A percentile compares a stretch with the other conserved stretches of the same genome.
Evolutionary conservation across 2,329 filamentous ascomycete species (phyloP).

Genomic region (Ilyonectria mors-panacis): DNA sequence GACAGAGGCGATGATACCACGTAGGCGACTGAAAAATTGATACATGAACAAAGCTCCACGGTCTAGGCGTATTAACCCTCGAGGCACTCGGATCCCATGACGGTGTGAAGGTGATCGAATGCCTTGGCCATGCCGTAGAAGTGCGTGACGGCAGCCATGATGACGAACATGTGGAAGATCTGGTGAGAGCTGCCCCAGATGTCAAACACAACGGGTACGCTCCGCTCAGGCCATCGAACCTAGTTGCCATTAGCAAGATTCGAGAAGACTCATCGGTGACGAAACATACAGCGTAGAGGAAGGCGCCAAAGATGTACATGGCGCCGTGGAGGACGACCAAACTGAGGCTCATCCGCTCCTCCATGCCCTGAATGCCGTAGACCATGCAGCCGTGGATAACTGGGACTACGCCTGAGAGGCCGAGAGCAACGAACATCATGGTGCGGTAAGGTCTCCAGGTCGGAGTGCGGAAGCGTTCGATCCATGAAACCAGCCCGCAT

Average conservation of each 20-base stretch:
- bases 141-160: constrained; percentile 86
- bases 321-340: constrained; percentile 86
- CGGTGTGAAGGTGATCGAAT: constrained; percentile 86
- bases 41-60: background rate
- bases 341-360: constrained; percentile 81
- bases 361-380: constrained; percentile 77
- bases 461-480: constrained; percentile 88
- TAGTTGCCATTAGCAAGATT: constrained; percentile 49
- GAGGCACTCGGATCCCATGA: constrained; percentile 67
- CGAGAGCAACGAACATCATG: constrained; percentile 90
- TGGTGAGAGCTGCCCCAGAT: constrained; percentile 96
- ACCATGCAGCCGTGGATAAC: constrained; percentile 81
- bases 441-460: constrained; percentile 88
- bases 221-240: constrained; percentile 87
- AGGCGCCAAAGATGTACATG: constrained; percentile 89
- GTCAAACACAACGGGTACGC: constrained; percentile 84
- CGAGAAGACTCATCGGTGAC: background rate
- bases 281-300: constrained; percentile 82
- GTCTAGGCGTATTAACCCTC: constrained; percentile 28
- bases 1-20: constrained; percentile 49
- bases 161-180: constrained; percentile 92
- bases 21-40: constrained; percentile 15
- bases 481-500: constrained; percentile 82
- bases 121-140: constrained; percentile 85
- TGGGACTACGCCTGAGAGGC: constrained; percentile 86